Evolutionary conservation across 2,329 filamentous ascomycete genomes (phyloP), one percentile per base, ranked within the genome.

Genomic region (Diaporthe citriasiana): DNA sequence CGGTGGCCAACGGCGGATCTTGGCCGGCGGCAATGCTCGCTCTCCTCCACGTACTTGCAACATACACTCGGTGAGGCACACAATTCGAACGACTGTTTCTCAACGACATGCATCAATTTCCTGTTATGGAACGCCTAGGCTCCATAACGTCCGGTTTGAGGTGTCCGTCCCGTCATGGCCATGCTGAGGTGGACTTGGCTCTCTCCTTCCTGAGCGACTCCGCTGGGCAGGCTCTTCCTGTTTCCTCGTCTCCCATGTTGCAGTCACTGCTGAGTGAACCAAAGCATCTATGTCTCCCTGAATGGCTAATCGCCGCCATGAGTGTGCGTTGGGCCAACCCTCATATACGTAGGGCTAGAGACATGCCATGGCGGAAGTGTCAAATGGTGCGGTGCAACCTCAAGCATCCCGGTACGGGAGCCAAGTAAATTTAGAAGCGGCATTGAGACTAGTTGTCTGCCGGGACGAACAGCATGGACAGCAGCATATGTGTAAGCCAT

Each of bases 1-100:
- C 63, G 63, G 45, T 45, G 63, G 63, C 63, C 63, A 38, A 25
- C 63, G 63, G 63, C 63, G 33, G 17, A 4, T 15, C 27, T 66
- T 30, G 63, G 63, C 63, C 63, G 63, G 15, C 63, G 63, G 63
- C 63, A 66, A 66, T 66, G 63, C 45, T 47, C 25, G 33, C 27
- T 47, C 22, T 65, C 40, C 13, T 19, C 40, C 40, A 45, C 60
- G 42, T 25, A 30, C 42, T 6, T 51, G 42, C 30, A 66, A 66
- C 60, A 38, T 66, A n/a, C 27, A 42, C 45, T 51, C 30, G 30
- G 45, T 51, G 15, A 51, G 33, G 30, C 15, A 27, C 63, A 66
- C 22, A 30, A 5, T 25, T 10, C 17, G 42, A 51, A 25, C 30
- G 45, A 47, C 60, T 33, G 19, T 38, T 38, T 35, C 42, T 38